These are phyloP conservation scores for Mycena polygramma DNA, from an alignment of 768 basidiomycete genomes.

Conservation along the genomic window DNA sequence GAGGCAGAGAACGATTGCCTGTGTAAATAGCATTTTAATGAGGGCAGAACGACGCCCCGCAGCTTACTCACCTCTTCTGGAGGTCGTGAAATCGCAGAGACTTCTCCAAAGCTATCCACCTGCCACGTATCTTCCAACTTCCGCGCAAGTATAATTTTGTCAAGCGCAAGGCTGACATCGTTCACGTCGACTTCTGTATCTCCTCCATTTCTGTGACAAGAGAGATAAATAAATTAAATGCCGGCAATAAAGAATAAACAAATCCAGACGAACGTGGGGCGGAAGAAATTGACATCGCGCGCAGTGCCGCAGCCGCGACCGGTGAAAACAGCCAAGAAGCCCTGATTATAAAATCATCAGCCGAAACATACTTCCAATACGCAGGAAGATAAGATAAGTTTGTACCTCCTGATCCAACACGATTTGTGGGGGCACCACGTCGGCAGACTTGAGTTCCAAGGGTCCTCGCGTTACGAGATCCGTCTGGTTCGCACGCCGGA, in stretches of 20 bases:
- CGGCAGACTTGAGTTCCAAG: slow-evolving; percentile 44
- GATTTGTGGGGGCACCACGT: slow-evolving; percentile 43
- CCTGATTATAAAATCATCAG: not conserved
- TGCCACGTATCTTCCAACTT: slow-evolving; percentile 46
- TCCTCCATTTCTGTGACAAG: slow-evolving; percentile 39
- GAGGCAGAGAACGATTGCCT: slow-evolving; percentile 47
- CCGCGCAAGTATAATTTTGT: slow-evolving; percentile 38
- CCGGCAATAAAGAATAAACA: not conserved
- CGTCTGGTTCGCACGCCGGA: slow-evolving; percentile 39
- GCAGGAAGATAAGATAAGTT: not conserved
- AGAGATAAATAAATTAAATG: not conserved
- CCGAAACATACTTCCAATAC: too few relatives aligned
- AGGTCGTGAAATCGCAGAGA: slow-evolving; percentile 39
- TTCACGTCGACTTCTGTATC: slow-evolving; percentile 40
- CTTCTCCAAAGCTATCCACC: slow-evolving; percentile 43
- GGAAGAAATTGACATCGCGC: slow-evolving; percentile 38
- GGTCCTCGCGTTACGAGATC: slow-evolving; percentile 42
- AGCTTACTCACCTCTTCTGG: slow-evolving; percentile 41
- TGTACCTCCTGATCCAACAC: slow-evolving; percentile 45
- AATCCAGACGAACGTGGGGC: slow-evolving; percentile 40
- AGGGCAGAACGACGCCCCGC: not conserved
- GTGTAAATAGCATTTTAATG: too few relatives aligned
- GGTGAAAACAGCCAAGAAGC: slow-evolving; percentile 47
- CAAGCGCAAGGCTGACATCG: slow-evolving; percentile 42
- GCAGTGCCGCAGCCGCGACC: slow-evolving; percentile 45